A percentile compares a stretch with the other conserved stretches of the same genome.
phyloP scores from a whole-genome alignment of 148 eudicot genomes.

The Fagopyrum esculentum region DNA sequence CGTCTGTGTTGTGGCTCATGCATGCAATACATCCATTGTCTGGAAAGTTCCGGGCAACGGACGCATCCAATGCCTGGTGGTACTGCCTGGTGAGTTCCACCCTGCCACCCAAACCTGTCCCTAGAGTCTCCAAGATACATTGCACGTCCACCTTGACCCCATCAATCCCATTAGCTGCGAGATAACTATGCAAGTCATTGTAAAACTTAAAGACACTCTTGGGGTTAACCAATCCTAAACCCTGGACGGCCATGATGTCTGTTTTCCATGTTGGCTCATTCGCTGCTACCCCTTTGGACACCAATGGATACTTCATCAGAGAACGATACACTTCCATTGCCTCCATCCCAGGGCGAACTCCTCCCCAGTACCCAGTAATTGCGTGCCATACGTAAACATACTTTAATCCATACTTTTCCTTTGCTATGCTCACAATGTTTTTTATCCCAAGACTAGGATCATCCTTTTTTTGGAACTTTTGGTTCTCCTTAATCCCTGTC shows the following conservation, averaged over 20 bases:
- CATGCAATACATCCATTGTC: slow-evolving; percentile 92
- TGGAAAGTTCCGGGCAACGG: slow-evolving; percentile 60
- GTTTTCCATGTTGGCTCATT: slow-evolving; percentile 71
- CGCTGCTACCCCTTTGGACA: slow-evolving; percentile 55
- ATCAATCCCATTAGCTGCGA: slow-evolving; percentile 74
- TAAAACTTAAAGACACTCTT: slow-evolving; percentile 64
- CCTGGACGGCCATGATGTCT: slow-evolving; percentile 53
- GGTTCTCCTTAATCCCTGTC: slow-evolving; percentile 68
- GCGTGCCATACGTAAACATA: slow-evolving; percentile 95
- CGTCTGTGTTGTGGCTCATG: slow-evolving; percentile 84
- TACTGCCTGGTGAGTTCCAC: slow-evolving; percentile 69
- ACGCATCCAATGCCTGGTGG: slow-evolving; percentile 86
- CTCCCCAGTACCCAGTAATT: slow-evolving; percentile 85
- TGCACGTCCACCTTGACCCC: slow-evolving; percentile 92
- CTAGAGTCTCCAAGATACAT: slow-evolving; percentile 72
- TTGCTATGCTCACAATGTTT: slow-evolving; percentile 51
- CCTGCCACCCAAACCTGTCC: slow-evolving; percentile 68
- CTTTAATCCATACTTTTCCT: slow-evolving; percentile 58
- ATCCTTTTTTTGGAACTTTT: slow-evolving; percentile 50
- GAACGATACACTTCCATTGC: slow-evolving; percentile 52
- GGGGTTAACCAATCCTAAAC: slow-evolving; percentile 71
- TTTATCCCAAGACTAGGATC: slow-evolving; percentile 56
- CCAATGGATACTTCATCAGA: slow-evolving; percentile 50
- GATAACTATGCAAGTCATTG: slow-evolving; percentile 57
- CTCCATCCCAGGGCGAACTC: slow-evolving; percentile 63